A percentile compares a stretch with the other conserved stretches of the same genome.
phyloP scores from a whole-genome alignment of 2,329 filamentous ascomycete species.

The Pseudodiploospora longispora region DNA sequence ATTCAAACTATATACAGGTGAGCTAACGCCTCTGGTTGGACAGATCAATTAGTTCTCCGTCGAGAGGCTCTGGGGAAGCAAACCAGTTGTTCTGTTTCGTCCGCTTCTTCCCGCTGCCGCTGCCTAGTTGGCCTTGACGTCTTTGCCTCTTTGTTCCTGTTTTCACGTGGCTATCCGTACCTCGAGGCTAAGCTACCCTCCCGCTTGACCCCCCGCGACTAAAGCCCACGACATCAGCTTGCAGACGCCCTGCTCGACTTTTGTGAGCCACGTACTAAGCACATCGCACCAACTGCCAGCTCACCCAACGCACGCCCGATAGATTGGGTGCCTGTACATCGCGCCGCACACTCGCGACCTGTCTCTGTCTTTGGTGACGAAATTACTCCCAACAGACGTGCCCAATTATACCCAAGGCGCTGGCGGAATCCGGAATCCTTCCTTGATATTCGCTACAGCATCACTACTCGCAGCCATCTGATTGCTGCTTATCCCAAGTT shows the following conservation, averaged over 20 bases:
- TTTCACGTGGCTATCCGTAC: constrained; percentile 37
- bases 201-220: constrained; percentile 10
- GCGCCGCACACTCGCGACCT: constrained; percentile 17
- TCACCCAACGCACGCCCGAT: constrained; percentile 52
- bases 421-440: constrained; percentile 23
- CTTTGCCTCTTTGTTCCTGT: not conserved
- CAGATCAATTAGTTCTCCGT: constrained; percentile 20
- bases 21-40: constrained; percentile 30
- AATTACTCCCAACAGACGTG: constrained; percentile 29
- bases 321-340: constrained; percentile 43
- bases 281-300: constrained; percentile 49
- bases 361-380: constrained; percentile 1
- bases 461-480: constrained; percentile 16
- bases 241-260: constrained; percentile 52
- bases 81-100: constrained; percentile 15
- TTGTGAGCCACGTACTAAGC: constrained; percentile 40
- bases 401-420: constrained; percentile 37
- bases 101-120: constrained; percentile 11
- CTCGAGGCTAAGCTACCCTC: constrained; percentile 24
- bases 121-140: constrained; percentile 2
- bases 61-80: constrained; percentile 15
- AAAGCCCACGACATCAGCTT: constrained; percentile 38
- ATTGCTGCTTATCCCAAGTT: constrained; percentile 9
- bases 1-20: constrained; percentile 21
- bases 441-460: constrained; percentile 19